phyloP scores from a whole-genome alignment of 495 filamentous ascomycete species.

The Aspergillus incahuasiensis region DNA sequence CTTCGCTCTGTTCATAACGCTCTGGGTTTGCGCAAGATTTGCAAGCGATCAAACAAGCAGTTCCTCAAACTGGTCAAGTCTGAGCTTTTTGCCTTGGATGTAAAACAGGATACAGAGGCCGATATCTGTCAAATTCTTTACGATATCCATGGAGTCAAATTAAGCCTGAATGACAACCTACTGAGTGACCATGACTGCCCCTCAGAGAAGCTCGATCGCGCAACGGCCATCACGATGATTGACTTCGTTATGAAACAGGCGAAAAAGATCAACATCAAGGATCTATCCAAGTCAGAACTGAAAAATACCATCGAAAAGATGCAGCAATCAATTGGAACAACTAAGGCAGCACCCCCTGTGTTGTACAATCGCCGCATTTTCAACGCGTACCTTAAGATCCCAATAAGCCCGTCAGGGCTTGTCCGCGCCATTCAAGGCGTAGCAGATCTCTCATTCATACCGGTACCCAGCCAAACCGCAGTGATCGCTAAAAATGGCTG shows the following conservation, averaged over 20 bases:
- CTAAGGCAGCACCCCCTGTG: conserved; percentile 65
- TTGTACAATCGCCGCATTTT: conserved; percentile 71
- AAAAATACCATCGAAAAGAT: conserved; percentile 86
- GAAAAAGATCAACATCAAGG: conserved; percentile 80
- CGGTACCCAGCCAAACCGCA: conserved; percentile 47
- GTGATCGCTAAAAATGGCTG: conserved; percentile 76
- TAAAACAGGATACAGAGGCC: conserved; percentile 64
- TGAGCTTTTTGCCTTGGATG: conserved; percentile 62
- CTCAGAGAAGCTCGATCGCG: conserved; percentile 67
- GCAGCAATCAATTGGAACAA: conserved; percentile 62
- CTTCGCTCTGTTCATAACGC: conserved; percentile 76
- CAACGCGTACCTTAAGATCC: conserved; percentile 67
- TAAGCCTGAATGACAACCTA: conserved; percentile 61
- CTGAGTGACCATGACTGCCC: conserved; percentile 72
- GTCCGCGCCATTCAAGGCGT: conserved; percentile 74
- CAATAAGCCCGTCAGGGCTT: conserved; percentile 78
- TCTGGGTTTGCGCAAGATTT: conserved; percentile 79
- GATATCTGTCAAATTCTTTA: conserved; percentile 85
- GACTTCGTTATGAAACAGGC: conserved; percentile 78
- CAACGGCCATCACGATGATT: conserved; percentile 71
- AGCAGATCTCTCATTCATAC: conserved; percentile 53
- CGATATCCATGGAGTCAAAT: conserved; percentile 79
- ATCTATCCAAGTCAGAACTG: conserved; percentile 83
- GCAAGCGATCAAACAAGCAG: conserved; percentile 75
- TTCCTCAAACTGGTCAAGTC: conserved; percentile 86